Base-by-base conservation (phyloP, 768 basidiomycete genomes). In the Leccinum subgranulosum region DNA sequence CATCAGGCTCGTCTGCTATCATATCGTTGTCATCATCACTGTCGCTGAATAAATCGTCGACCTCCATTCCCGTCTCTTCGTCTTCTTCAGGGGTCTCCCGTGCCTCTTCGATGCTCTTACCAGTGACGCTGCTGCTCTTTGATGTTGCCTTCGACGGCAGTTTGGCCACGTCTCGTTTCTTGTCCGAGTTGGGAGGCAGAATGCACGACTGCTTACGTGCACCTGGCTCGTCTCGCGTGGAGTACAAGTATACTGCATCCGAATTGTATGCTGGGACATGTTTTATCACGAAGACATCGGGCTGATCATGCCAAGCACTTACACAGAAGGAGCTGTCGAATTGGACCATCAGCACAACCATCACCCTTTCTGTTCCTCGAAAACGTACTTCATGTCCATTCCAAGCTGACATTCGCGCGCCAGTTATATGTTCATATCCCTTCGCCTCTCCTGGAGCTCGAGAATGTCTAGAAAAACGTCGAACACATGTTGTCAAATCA, bases 231-330 rank as follows among this genome's bases (percentile, higher is more conserved):
- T 92, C 90, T 51, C 75, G 75, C 7, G 87, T 89, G 5, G 88
- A 90, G 64, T 83, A 93, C 31, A 90, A 67, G 69, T 90, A 89
- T 27, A 87, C 81, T 6, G 78, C 85, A 70, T 92, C 90, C 14
- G 78, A 79, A 63, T 83, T 87, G 65, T 86, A 92, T 31, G 89
- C 91, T 91, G 64, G 33, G 60, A 49, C 58, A 54, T 57, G 52
- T 27, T 27, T 56, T 9, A 29, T 56, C 50, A 51, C 27, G 53
- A 59, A 19, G 27, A 60, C 39, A 48, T 9, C 49, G 43, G 49
- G 31, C 41, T 28, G 33, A 58, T 45, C 36, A 55, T 50, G 28
- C 8, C 9, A 51, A 43, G 49, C 21, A 75, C 86, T 66, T 64
- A 88, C 86, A 84, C 33, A 90, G 71, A 27, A 90, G 69, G 43